phyloP scores from a whole-genome alignment of 2,329 filamentous ascomycete species.

The Aspergillus ochraceus region DNA sequence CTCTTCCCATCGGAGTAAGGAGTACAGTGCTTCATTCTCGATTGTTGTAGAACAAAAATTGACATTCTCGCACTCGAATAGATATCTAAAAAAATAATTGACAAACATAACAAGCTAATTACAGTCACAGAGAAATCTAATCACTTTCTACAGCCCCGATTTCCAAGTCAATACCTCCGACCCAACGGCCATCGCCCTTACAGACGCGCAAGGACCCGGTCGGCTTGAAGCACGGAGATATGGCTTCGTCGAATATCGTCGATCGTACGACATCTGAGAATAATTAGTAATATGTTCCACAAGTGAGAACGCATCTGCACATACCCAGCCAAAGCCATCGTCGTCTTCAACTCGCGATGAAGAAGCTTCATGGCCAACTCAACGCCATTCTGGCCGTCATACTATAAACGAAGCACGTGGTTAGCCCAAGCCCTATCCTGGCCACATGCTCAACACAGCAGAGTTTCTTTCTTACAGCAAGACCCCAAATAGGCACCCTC shows the following conservation, averaged over 20 bases:
- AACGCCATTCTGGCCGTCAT: slow-evolving; percentile 26
- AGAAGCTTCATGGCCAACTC: slow-evolving; percentile 27
- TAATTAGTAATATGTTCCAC: not conserved
- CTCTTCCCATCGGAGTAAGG: no score
- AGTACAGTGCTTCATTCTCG: no score
- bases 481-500: slow-evolving; percentile 28
- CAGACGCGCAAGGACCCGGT: not conserved
- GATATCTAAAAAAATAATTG: no score
- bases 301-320: not conserved
- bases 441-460: not conserved
- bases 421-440: not conserved
- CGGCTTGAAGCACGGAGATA: not conserved
- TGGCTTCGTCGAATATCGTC: not conserved
- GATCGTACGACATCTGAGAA: not conserved
- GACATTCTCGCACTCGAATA: no score
- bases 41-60: no score
- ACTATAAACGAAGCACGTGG: slow-evolving; percentile 4
- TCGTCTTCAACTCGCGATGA: slow-evolving; percentile 20
- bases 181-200: not conserved
- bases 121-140: not conserved
- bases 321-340: slow-evolving; percentile 25
- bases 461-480: slow-evolving; percentile 20
- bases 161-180: not conserved
- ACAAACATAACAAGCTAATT: not conserved
- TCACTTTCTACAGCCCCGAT: not conserved